phyloP scores from a whole-genome alignment of 352 stramenopile species.

The Globisporangium acanthophoron region DNA sequence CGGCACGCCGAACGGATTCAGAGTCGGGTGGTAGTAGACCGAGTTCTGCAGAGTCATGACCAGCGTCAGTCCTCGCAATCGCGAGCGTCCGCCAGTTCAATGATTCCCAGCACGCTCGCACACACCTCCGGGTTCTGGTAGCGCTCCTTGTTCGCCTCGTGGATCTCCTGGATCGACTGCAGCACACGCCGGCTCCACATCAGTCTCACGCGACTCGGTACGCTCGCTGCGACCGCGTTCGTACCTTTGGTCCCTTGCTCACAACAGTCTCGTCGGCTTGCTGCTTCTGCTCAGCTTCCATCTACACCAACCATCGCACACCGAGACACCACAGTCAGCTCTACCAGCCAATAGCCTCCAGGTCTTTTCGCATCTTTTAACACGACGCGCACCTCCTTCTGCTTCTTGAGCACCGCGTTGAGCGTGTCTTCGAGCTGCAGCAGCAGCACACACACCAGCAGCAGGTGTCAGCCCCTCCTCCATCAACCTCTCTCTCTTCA shows the following conservation, averaged over 20 bases:
- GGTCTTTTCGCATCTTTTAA: too few relatives aligned
- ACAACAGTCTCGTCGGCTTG: slow-evolving; percentile 15
- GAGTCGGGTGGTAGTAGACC: slow-evolving; percentile 75
- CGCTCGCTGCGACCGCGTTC: neutral
- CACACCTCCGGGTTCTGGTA: slow-evolving; percentile 67
- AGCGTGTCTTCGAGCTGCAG: slow-evolving; percentile 63
- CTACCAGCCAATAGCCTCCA: neutral
- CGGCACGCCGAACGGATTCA: slow-evolving; percentile 71
- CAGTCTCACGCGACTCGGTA: neutral
- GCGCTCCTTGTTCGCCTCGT: slow-evolving; percentile 45
- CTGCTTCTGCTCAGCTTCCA: slow-evolving; percentile 39
- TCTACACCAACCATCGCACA: slow-evolving; percentile 12
- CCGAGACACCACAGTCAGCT: neutral
- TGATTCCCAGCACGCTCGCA: too few relatives aligned
- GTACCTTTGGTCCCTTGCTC: slow-evolving; percentile 24
- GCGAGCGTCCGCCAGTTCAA: neutral
- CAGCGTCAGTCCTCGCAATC: too few relatives aligned
- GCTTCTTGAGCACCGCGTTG: slow-evolving; percentile 58
- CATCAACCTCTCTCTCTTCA: neutral
- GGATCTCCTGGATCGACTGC: slow-evolving; percentile 51
- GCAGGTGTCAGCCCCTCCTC: neutral
- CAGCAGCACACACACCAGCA: neutral
- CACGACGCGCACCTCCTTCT: slow-evolving; percentile 34
- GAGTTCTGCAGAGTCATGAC: slow-evolving; percentile 37
- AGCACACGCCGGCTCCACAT: slow-evolving; percentile 5